Base-by-base conservation (phyloP, 768 basidiomycete species). In the Tylopilus sp. region DNA sequence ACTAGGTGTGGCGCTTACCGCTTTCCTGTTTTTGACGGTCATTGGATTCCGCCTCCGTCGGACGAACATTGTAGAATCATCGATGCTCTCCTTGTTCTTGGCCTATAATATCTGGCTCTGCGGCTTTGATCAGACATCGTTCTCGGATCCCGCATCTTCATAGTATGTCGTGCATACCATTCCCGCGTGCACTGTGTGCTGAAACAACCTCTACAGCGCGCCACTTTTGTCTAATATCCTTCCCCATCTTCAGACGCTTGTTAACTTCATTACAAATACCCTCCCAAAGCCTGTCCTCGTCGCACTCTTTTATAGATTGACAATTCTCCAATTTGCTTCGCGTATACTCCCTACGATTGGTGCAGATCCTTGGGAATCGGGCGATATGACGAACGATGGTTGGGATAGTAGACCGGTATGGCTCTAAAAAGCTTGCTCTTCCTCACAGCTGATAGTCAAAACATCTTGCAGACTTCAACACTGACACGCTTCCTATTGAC, bases 11-110 rank as follows among this genome's bases (percentile, higher is more conserved):
- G 90, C 92, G 3, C 73, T 96, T 53, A 92, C 94, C 1, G 84
- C 92, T 11, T 87, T 96, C 64, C 70, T 96, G 28, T 98, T 97
- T 72, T 77, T 97, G 37, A 93, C 93, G 1, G 77, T 89, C 60
- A 96, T 98, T 57, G 95, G 95, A 7, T 95, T 98, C 69, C 84
- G 83, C 9, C 70, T 94, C 56, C 83, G 92, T 50, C 80, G 91
- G 47, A 96, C 94, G 37, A 96, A 96, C 63, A 88, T 96, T 45
- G 87, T 97, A 50, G 95, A 98, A 69, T 92, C 92, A 4, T 86
- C 89, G 3, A 84, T 89, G 44, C 82, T 98, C 25, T 86, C 91
- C 4, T 76, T 95, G 25, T 92, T 95, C 68, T 81, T 97, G 37
- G 90, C 92, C 7, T 93, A 91, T 69, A 92, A 92, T 58, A 81